These are phyloP conservation scores for Termitomyces sp. DNA, from an alignment of 768 basidiomycete genomes.

Conservation along the genomic window DNA sequence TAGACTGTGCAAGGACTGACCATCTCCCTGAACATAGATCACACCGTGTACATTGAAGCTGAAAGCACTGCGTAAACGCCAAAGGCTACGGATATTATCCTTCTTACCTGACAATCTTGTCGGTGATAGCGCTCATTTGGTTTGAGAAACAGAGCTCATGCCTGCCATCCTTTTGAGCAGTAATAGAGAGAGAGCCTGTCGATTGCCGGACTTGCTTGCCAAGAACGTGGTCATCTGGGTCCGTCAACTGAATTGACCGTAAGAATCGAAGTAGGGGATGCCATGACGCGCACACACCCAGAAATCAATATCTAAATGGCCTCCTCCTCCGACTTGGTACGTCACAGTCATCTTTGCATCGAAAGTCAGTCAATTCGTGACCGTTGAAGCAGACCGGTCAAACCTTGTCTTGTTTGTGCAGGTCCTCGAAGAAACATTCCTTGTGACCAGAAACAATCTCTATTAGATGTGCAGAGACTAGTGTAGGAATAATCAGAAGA, in stretches of 20 bases:
- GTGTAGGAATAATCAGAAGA: slow-evolving; percentile 32
- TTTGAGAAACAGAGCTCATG: slow-evolving; percentile 98
- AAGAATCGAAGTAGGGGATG: slow-evolving; percentile 4
- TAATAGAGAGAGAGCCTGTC: slow-evolving; percentile 84
- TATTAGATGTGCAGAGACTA: slow-evolving; percentile 62
- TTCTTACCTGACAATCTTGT: slow-evolving; percentile 87
- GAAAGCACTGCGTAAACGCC: neutral
- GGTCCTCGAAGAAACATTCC: slow-evolving; percentile 95
- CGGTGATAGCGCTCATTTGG: slow-evolving; percentile 94
- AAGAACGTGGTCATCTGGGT: slow-evolving; percentile 63
- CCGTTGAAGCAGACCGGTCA: neutral
- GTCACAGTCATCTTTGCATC: slow-evolving; percentile 89
- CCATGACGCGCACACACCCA: slow-evolving; percentile 49
- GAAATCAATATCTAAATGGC: slow-evolving; percentile 96
- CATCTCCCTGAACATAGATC: slow-evolving; percentile 89
- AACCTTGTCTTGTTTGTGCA: slow-evolving; percentile 88
- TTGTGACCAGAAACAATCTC: slow-evolving; percentile 74
- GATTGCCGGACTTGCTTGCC: slow-evolving; percentile 82
- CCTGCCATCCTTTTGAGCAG: slow-evolving; percentile 81
- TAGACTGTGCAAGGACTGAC: slow-evolving; percentile 31
- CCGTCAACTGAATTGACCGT: slow-evolving; percentile 54
- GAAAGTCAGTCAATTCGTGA: neutral
- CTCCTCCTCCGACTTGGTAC: slow-evolving; percentile 97
- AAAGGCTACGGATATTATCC: neutral
- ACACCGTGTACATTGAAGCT: slow-evolving; percentile 99